phyloP scores from a whole-genome alignment of 108 stramenopile genomes.

The Cyclotella atomus region DNA sequence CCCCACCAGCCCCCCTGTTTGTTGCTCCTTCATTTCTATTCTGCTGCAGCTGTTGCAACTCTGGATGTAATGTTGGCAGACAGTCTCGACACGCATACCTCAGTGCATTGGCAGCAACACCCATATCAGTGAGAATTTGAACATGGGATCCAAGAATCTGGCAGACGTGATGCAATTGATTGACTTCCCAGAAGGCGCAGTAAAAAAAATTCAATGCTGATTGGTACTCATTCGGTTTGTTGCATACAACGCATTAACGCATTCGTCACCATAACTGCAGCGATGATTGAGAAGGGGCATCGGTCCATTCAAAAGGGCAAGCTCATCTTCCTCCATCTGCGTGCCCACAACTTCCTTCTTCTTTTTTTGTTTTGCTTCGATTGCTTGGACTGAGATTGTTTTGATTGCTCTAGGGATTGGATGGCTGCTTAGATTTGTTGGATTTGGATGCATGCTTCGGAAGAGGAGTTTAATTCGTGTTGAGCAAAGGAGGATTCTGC shows the following conservation, averaged over 20 bases:
- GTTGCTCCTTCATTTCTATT: too few species aligned
- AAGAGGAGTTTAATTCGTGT: too few species aligned
- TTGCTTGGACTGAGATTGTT: too few species aligned
- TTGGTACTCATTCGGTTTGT: background rate
- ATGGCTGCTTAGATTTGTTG: too few species aligned
- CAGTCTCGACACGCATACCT: background rate
- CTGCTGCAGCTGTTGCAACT: too few species aligned
- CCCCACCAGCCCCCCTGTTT: too few species aligned
- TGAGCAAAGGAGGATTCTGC: too few species aligned
- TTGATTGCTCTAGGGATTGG: too few species aligned
- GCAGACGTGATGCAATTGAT: background rate
- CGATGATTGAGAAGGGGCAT: background rate
- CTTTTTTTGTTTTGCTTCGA: background rate
- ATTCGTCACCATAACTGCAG: background rate
- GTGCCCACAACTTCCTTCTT: too few species aligned
- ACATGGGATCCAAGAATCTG: background rate
- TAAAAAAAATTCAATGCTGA: background rate
- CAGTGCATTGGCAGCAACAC: background rate
- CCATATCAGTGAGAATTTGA: background rate
- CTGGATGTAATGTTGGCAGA: background rate
- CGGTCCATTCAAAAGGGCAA: background rate
- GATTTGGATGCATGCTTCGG: too few species aligned
- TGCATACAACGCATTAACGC: background rate
- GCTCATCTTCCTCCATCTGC: too few species aligned
- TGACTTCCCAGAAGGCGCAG: background rate